Evolutionary conservation across 331 rosid genomes (phyloP), one percentile per base, ranked within the genome.

Genomic region (Pyracantha coccinea): DNA sequence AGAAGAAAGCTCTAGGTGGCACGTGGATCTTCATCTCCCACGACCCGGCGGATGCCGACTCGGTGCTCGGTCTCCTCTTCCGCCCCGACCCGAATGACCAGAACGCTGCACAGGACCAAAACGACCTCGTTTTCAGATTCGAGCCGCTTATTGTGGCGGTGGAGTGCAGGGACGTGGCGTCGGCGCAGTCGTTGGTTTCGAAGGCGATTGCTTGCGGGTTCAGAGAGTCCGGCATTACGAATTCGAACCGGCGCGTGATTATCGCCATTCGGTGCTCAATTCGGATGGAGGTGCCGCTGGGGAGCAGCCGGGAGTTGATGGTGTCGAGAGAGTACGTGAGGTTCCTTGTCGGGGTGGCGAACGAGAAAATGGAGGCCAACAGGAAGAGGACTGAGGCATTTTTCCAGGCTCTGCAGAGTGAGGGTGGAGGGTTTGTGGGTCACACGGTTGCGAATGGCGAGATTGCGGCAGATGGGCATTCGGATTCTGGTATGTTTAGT

Each of bases 1-100:
- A 90, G 84, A 94, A 94, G 86, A 94, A 90, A 78, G 97, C 99
- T n/a, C 74, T 76, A 20, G 99, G 97, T 10, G 99, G 99, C 55
- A 63, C 97, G 1, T 94, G 97, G 99, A 82, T 92, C 63, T 89
- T 84, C 82, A 87, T 88, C 66, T 85, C 97, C 20, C 97, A 94
- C 81, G 78, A 87, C 32, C 89, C 80, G 17, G 97, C 96, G 35
- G 87, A 88, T 78, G 86, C 93, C 47, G 83, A 87, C 69, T 85
- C 97, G 0, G 33, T 94, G 28, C 11, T 87, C 81, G 21, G 76
- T 78, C 88, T 90, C 50, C 87, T 92, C 53, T 94, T 90, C 75
- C 80, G 83, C 19, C 67, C 86, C 59, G 80, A 85, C 6, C 78
- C 89, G 38, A 70, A 83, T 79, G 84, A 10, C 5, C 10, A 27